A percentile compares a stretch with the other conserved stretches of the same genome.
phyloP scores from a whole-genome alignment of 768 basidiomycete species.

The Phanerochaete sordida region DNA sequence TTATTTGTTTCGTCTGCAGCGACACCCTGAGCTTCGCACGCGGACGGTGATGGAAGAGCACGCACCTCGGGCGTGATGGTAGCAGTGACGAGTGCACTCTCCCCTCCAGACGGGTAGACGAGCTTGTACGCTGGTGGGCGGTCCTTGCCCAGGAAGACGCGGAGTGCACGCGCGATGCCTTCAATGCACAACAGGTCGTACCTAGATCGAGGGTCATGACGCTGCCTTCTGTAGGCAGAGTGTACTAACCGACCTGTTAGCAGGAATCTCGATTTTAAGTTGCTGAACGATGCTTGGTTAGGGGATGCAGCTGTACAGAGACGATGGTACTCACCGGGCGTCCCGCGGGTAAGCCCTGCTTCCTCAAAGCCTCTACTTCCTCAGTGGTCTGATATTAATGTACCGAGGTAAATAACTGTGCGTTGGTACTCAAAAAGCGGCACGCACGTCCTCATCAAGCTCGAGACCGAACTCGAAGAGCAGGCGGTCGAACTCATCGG shows the following conservation, averaged over 20 bases:
- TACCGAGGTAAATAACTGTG: background rate
- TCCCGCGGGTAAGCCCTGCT: slow-evolving; percentile 81
- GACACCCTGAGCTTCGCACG: background rate
- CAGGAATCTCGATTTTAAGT: slow-evolving; percentile 98
- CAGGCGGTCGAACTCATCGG: slow-evolving; percentile 91
- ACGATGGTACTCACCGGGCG: slow-evolving; percentile 58
- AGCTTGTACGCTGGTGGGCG: slow-evolving; percentile 71
- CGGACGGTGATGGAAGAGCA: slow-evolving; percentile 1
- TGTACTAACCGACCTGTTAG: slow-evolving; percentile 66
- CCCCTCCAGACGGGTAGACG: slow-evolving; percentile 66
- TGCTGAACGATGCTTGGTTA: slow-evolving; percentile 45
- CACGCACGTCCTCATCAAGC: slow-evolving; percentile 91
- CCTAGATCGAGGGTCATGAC: slow-evolving; percentile 39
- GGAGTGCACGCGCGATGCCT: slow-evolving; percentile 85
- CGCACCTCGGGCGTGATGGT: slow-evolving; percentile 71
- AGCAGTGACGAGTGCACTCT: slow-evolving; percentile 60
- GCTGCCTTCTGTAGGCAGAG: background rate
- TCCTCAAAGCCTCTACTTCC: slow-evolving; percentile 77
- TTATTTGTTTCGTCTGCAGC: slow-evolving; percentile 70
- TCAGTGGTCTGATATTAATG: slow-evolving; percentile 74
- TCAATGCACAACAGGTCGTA: slow-evolving; percentile 98
- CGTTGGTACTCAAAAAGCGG: background rate
- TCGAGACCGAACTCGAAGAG: slow-evolving; percentile 98
- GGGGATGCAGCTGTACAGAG: slow-evolving; percentile 8
- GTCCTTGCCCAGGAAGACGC: slow-evolving; percentile 72